Conservation (phyloP, 805 yeast species). For the Saccharomycopsis lassenensis region DNA sequence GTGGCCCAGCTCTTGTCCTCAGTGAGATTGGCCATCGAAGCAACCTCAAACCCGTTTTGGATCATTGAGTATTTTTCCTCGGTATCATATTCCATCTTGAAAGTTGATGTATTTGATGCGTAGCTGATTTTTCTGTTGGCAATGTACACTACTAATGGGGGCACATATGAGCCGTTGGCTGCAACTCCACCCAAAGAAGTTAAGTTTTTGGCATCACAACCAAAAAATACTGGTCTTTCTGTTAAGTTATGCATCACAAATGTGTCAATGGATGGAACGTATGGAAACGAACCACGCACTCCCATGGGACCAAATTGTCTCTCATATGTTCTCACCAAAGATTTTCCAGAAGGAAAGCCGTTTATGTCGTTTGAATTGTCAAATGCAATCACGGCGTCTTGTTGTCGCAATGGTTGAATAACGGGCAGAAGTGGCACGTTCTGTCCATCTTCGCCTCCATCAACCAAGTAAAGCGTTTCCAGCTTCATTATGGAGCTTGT, state of each 20-base stretch:
- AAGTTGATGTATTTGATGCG: conserved; percentile 61
- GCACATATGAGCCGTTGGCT: conserved; percentile 31
- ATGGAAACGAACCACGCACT: conserved; percentile 57
- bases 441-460: conserved; percentile 54
- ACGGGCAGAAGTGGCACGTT: conserved; percentile 47
- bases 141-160: conserved; percentile 68
- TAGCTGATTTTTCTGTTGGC: conserved; percentile 62
- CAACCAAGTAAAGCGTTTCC: conserved; percentile 30
- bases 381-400: conserved; percentile 44
- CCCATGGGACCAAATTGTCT: conserved; percentile 47
- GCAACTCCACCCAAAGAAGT: conserved; percentile 37
- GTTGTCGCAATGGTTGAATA: conserved; percentile 39
- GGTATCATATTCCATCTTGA: conserved; percentile 47
- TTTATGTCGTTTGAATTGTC: conserved; percentile 35
- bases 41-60: conserved; percentile 62
- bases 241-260: conserved; percentile 52
- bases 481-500: not conserved
- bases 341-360: conserved; percentile 58
- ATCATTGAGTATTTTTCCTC: conserved; percentile 50
- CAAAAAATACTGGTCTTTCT: conserved; percentile 67
- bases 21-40: conserved; percentile 56
- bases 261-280: conserved; percentile 60
- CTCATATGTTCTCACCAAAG: conserved; percentile 42
- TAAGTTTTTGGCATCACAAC: conserved; percentile 60
- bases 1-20: conserved; percentile 57